Evolutionary conservation across 2,329 filamentous ascomycete genomes (phyloP).

Genomic region (Epichloe elymi): DNA sequence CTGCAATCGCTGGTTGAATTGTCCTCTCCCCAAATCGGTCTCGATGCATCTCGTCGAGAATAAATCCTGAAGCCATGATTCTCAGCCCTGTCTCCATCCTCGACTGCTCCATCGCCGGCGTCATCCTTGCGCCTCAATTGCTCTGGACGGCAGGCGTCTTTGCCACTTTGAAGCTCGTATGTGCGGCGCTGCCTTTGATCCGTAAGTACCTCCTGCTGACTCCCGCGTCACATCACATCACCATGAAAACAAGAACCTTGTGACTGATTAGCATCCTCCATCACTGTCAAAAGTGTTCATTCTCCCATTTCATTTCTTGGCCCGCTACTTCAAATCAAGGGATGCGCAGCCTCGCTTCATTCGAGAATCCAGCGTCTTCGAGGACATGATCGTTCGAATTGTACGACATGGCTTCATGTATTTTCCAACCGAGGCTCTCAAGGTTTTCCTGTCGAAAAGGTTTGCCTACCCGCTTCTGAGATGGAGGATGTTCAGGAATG

Average conservation of each 20-base stretch:
- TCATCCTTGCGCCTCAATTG: slow-evolving; percentile 59
- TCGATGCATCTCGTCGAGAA: background rate
- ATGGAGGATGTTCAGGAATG: slow-evolving; percentile 65
- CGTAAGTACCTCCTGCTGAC: background rate
- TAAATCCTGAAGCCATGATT: slow-evolving; percentile 40
- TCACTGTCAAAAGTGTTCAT: background rate
- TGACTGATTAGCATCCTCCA: background rate
- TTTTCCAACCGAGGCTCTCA: slow-evolving; percentile 53
- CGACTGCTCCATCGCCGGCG: slow-evolving; percentile 61
- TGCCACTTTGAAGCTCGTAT: slow-evolving; percentile 41
- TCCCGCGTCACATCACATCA: background rate
- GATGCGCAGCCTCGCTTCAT: slow-evolving; percentile 43
- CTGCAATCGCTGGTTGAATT: too few species aligned
- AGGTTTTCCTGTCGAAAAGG: slow-evolving; percentile 65
- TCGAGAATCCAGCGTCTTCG: slow-evolving; percentile 57
- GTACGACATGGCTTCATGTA: slow-evolving; percentile 66
- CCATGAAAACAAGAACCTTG: too few species aligned
- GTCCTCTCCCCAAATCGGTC: background rate
- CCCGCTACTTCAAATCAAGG: slow-evolving; percentile 9
- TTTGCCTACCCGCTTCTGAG: slow-evolving; percentile 62
- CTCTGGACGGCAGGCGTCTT: slow-evolving; percentile 53
- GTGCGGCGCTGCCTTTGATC: slow-evolving; percentile 55
- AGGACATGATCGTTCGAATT: slow-evolving; percentile 64
- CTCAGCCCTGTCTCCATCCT: slow-evolving; percentile 60
- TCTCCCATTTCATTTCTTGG: slow-evolving; percentile 4